Base-by-base conservation (phyloP, 192 early-diverging fungal genomes). In the Coemansia sp. region DNA sequence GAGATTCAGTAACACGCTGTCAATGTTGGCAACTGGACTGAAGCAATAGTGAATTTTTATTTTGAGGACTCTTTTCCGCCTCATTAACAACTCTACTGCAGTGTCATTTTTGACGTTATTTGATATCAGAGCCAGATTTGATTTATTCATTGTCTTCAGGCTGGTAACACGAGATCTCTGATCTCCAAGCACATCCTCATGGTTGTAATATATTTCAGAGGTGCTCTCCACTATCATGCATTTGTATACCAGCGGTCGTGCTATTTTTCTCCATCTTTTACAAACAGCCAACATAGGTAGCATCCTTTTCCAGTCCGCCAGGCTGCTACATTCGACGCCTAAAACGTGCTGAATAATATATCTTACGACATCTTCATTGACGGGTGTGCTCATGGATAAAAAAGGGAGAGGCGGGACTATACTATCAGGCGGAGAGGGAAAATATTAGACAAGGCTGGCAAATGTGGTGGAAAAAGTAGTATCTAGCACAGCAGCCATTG, bases 211-310 rank as follows among this genome's bases (percentile, higher is more conserved):
- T n/a, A n/a, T n/a, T 55, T 16, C 10, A 15, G 48, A 18, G n/a
- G 20, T 49, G n/a, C 48, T 49, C 23, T 49, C 48, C 48, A 49
- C 48, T 5, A 49, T n/a, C 7, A 68, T 21, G 25, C 15, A 40
- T 16, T 21, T 8, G 40, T 68, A 68, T 0, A 68, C 67, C 2
- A 57, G 40, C 9, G 59, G 59, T 10, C 42, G 18, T 16, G 52
- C 52, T 4, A 30, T 15, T n/a, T 8, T 45, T 10, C 67, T 57
- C 67, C 67, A 68, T 13, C 15, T 3, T 7, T 20, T 43, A 37
- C 67, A 68, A 9, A 68, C 42, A 21, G 59, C 25, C n/a, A 68
- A 59, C 51, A 68, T 34, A 8, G 52, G 40, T 39, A 62, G 52
- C 29, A 42, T 57, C 21, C 30, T 20, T 25, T 56, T 68, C 67